Evolutionary conservation across 1,139 yeast genomes (phyloP), one percentile per base, ranked within the genome.

Genomic region (Lodderomyces jiufengensis): DNA sequence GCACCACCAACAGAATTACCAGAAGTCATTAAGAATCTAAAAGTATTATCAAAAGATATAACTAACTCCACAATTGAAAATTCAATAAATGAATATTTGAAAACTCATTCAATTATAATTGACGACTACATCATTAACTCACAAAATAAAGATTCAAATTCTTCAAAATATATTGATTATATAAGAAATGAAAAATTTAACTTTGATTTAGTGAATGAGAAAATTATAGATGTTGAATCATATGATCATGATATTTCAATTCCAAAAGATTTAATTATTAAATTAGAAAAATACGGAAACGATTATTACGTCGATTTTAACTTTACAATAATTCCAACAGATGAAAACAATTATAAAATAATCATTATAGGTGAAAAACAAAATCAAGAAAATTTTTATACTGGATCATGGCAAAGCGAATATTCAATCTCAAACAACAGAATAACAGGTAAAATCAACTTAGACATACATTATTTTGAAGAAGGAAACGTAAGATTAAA

Each of bases 401-500:
- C 88, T 48, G 97, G 97, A 7, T 78, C 80, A 56, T 90, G 97
- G 97, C 74, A 72, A 37, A 79, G 95, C 0, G 66, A 70, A 47
- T 92, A 86, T 56, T 53, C 61, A 4, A 62, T 75, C 33, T 14
- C 27, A 1, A 58, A 69, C 42, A 56, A 60, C 3, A 58, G 62
- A 0, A 48, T 84, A 10, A 48, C 50, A 2, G 96, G 95, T 5
- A 52, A 57, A 10, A 68, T 87, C 24, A 60, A 61, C 27, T 73
- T 88, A 28, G 92, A 85, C 46, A 84, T 90, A 31, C 98, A 92
- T 59, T 92, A 90, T 60, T 92, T 76, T 55, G 98, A 92, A 61
- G 97, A 92, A 49, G 98, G 98, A 22, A 92, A 92, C 52, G 97
- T 92, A 14, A 71, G 94, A 34, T 73, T 92, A 49, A 79, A 76